A percentile compares a stretch with the other conserved stretches of the same genome.
phyloP scores from a whole-genome alignment of 2,329 filamentous ascomycete species.

The Cladosporium sp. region DNA sequence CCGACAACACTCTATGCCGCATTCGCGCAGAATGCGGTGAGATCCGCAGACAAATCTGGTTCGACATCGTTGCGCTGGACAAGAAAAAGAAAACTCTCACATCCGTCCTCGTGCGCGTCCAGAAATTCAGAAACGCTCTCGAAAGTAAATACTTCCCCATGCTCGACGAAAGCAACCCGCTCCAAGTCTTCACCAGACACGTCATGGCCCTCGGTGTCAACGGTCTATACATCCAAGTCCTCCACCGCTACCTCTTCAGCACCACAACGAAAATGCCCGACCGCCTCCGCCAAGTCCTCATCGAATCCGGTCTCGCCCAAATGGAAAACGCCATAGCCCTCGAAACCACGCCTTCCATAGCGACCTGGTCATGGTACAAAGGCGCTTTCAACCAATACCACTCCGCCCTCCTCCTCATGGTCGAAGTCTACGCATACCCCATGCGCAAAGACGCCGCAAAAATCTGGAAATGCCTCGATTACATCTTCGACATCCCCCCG shows the following conservation, averaged over 20 bases:
- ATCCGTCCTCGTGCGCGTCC: conserved; percentile 61
- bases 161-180: conserved; percentile 54
- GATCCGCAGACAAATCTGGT: conserved; percentile 65
- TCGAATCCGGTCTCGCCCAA: conserved; percentile 54
- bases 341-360: conserved; percentile 49
- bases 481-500: conserved; percentile 60
- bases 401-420: conserved; percentile 61
- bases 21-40: conserved; percentile 70
- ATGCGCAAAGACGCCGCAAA: conserved; percentile 55
- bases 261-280: conserved; percentile 51
- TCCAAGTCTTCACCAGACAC: conserved; percentile 59
- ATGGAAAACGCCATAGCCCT: conserved; percentile 53
- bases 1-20: conserved; percentile 61
- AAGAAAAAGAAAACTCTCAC: conserved; percentile 58
- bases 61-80: conserved; percentile 63
- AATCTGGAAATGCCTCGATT: conserved; percentile 68
- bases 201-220: conserved; percentile 61
- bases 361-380: conserved; percentile 63
- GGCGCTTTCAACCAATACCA: conserved; percentile 72
- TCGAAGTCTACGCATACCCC: conserved; percentile 60
- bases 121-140: conserved; percentile 62
- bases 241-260: conserved; percentile 62
- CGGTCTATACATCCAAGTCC: conserved; percentile 60
- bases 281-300: conserved; percentile 58
- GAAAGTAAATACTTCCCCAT: conserved; percentile 61